Evolutionary conservation across 2,329 filamentous ascomycete genomes (phyloP).

Genomic region (Alternaria gansuensis): DNA sequence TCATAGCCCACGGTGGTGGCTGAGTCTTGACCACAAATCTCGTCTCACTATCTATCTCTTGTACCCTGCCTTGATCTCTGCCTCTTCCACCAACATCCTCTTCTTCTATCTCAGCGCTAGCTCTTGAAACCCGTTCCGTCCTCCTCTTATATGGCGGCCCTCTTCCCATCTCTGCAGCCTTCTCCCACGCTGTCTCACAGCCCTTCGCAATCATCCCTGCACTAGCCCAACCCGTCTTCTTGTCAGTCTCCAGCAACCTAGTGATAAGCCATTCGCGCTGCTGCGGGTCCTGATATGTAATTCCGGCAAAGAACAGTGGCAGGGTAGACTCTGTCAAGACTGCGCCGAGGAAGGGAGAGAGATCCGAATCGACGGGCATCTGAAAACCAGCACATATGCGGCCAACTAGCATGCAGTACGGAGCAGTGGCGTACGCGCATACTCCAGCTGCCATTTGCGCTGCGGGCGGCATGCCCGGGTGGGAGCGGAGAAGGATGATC

Average conservation of each 20-base stretch:
- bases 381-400: conserved; percentile 78
- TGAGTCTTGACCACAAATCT: conserved; percentile 68
- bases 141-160: conserved; percentile 73
- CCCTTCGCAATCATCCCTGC: conserved; percentile 82
- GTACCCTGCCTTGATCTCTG: conserved; percentile 21
- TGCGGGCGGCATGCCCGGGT: conserved; percentile 90
- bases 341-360: conserved; percentile 80
- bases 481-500: conserved; percentile 81
- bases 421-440: conserved; percentile 74
- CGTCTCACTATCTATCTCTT: conserved; percentile 26
- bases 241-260: conserved; percentile 76
- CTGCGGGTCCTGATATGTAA: conserved; percentile 75
- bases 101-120: not conserved
- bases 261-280: conserved; percentile 82
- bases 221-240: conserved; percentile 87
- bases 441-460: conserved; percentile 87
- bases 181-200: conserved; percentile 85
- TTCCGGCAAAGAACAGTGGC: conserved; percentile 83
- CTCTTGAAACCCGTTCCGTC: conserved; percentile 23
- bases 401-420: conserved; percentile 77
- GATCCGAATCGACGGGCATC: conserved; percentile 52
- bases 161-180: conserved; percentile 73
- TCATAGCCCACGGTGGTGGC: conserved; percentile 77
- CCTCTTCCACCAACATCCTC: not conserved
- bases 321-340: conserved; percentile 85